Evolutionary conservation across 169 alveolate genomes (phyloP), one percentile per base, ranked within the genome.

Genomic region (Plasmodium reichenowi): DNA sequence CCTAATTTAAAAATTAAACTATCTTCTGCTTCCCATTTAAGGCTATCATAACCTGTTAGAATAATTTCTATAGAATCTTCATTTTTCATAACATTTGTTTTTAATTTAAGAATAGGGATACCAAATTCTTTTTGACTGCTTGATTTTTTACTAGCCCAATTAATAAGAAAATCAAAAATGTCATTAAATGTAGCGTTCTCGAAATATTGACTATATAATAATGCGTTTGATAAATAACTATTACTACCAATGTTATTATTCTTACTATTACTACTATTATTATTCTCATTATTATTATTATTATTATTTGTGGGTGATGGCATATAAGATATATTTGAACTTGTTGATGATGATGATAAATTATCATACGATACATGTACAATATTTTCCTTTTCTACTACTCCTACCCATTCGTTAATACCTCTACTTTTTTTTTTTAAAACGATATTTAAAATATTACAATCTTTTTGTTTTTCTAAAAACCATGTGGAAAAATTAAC

Each of bases 321-420:
- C 38, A 29, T 29, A 29, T 29, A 29, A 2, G 38, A 29, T 29
- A 29, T 29, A 29, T 29, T 29, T 29, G 38, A 29, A 13, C 62
- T 22, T 10, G 38, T 7, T 1, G 48, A 22, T 15, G 87, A n/a
- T 20, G 38, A 38, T 17, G 48, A 24, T 3, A 58, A 9, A 12
- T 85, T 72, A 15, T 85, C 92, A 70, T 85, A 85, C 0, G 67
- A 45, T 45, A 85, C 10, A 47, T 85, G 87, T 59, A 85, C 17
- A 0, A 85, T 72, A 26, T 68, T 60, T 58, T 85, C 92, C 45
- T 85, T 85, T 71, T 85, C 92, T 3, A 85, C 58, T 58, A 85
- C 87, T 8, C 92, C 92, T 29, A 85, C 92, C 92, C 92, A 85
- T 52, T 85, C 92, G 32, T 71, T 67, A 22, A 85, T 85, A n/a